A percentile compares a stretch with the other conserved stretches of the same genome.
phyloP scores from a whole-genome alignment of 176 grass and related monocot species.

The Aechmea fasciata region DNA sequence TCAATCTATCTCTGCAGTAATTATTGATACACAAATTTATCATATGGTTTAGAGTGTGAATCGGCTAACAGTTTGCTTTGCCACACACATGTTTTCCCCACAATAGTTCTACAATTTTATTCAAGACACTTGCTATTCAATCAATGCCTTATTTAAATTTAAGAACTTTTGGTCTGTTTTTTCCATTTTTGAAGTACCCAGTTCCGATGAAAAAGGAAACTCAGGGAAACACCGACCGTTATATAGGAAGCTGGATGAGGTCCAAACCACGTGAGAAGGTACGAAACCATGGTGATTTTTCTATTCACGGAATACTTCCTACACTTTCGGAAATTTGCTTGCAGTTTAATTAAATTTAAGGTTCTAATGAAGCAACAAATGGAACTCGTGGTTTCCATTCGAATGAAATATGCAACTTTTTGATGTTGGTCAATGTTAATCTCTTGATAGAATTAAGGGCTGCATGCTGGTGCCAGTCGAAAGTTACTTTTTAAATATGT shows the following conservation, averaged over 20 bases:
- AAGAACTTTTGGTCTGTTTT: neutral
- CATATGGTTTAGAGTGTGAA: too few species aligned
- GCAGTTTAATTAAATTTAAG: too few species aligned
- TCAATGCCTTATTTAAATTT: neutral
- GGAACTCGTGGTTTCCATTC: too few species aligned
- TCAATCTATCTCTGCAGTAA: neutral
- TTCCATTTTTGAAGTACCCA: conserved; percentile 42
- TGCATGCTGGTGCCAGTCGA: neutral
- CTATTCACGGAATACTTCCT: neutral
- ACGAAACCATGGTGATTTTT: neutral
- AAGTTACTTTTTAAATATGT: neutral
- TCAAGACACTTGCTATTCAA: neutral
- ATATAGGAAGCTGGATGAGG: conserved; percentile 84
- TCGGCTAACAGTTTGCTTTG: too few species aligned
- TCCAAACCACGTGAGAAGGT: conserved; percentile 78
- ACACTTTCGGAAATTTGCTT: too few species aligned
- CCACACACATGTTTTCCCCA: too few species aligned
- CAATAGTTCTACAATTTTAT: neutral
- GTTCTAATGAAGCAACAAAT: too few species aligned
- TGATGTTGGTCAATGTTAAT: too few species aligned
- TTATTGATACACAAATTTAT: too few species aligned
- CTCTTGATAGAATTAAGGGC: too few species aligned
- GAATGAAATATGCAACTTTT: too few species aligned
- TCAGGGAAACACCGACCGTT: conserved; percentile 76
- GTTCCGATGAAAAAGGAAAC: conserved; percentile 56